Conservation (phyloP, 1,284 basidiomycete species). For the Apiotrichum gamsii region DNA sequence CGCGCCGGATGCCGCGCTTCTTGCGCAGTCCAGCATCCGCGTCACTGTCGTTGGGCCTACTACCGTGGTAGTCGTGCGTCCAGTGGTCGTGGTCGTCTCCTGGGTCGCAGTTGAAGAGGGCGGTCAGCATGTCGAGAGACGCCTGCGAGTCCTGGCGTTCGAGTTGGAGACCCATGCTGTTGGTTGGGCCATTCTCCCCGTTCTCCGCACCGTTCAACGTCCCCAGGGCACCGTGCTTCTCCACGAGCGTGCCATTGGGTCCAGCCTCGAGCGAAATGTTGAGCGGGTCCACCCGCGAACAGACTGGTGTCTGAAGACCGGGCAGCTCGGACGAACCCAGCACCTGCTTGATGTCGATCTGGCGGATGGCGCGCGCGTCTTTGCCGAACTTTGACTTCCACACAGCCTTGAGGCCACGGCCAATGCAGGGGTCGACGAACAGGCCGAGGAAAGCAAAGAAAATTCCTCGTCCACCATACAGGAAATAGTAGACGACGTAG, state of each 20-base stretch:
- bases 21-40: neutral
- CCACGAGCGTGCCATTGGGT: neutral
- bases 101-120: conserved; percentile 9
- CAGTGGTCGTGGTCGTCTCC: conserved; percentile 6
- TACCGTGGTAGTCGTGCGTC: neutral
- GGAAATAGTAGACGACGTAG: conserved; percentile 20
- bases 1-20: neutral
- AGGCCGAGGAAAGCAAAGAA: conserved; percentile 11
- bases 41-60: no score
- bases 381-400: conserved; percentile 1
- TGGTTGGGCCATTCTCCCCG: neutral
- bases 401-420: conserved; percentile 6
- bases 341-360: neutral
- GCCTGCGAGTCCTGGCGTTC: neutral
- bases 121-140: conserved; percentile 14
- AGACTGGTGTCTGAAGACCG: neutral
- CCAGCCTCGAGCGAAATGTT: neutral
- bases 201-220: neutral
- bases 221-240: neutral
- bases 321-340: neutral
- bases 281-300: neutral
- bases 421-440: conserved; percentile 17
- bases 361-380: neutral
- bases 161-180: neutral
- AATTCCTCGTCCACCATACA: conserved; percentile 17